A percentile compares a stretch with the other conserved stretches of the same genome.
Evolutionary conservation across 331 rosid genomes (phyloP).

Genomic region (Prunus yedoensis): DNA sequence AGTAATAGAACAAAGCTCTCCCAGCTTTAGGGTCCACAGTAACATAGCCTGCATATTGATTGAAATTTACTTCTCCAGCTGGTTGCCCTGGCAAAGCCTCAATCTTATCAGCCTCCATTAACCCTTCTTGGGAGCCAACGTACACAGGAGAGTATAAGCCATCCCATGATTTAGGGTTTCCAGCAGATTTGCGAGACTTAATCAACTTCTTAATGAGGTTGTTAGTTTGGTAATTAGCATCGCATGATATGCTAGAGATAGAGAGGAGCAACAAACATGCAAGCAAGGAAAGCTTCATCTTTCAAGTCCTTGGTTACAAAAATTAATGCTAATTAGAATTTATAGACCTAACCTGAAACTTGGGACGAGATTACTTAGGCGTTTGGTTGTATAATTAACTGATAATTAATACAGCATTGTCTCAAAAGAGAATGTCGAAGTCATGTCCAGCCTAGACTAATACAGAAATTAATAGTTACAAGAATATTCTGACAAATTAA

Average conservation of each 20-base stretch:
- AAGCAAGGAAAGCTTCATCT: slow-evolving; percentile 17
- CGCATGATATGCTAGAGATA: not conserved
- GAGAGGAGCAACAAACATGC: slow-evolving; percentile 10
- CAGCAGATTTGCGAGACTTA: slow-evolving; percentile 25
- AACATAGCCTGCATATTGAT: slow-evolving; percentile 57
- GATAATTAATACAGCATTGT: not conserved
- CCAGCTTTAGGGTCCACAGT: slow-evolving; percentile 42
- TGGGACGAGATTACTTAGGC: not conserved
- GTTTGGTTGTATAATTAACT: not conserved
- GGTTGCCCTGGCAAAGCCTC: slow-evolving; percentile 63
- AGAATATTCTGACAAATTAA: too few relatives aligned
- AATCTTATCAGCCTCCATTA: slow-evolving; percentile 43
- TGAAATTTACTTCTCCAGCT: slow-evolving; percentile 37
- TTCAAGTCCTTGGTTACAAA: not conserved
- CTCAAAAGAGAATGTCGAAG: not conserved
- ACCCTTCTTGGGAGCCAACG: slow-evolving; percentile 27
- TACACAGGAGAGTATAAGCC: not conserved
- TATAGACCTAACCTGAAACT: not conserved
- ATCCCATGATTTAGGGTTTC: slow-evolving; percentile 3
- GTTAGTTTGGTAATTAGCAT: slow-evolving; percentile 32
- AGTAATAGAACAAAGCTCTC: slow-evolving; percentile 50
- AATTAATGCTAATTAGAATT: not conserved
- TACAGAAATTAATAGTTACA: not conserved
- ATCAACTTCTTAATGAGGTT: slow-evolving; percentile 40
- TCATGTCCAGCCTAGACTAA: not conserved